Conservation (phyloP, 2,329 filamentous ascomycete genomes). For the Xylariaceae sp. region DNA sequence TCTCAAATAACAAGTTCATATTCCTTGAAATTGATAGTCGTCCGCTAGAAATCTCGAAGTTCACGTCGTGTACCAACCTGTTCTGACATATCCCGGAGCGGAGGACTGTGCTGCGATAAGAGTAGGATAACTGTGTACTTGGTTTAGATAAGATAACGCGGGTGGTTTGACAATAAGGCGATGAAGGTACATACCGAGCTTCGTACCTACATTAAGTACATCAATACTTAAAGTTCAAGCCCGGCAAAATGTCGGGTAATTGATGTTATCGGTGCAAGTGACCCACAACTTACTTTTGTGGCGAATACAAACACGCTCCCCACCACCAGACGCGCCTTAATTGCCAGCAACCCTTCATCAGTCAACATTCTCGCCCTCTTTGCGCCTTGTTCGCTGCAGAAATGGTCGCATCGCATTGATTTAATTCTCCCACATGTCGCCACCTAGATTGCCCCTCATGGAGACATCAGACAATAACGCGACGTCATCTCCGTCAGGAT, state of each 20-base stretch:
- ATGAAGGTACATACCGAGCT: too few species aligned
- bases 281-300: conserved; percentile 5
- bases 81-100: too few species aligned
- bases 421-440: conserved; percentile 42
- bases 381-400: conserved; percentile 12
- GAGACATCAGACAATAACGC: conserved; percentile 59
- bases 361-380: conserved; percentile 17
- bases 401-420: conserved; percentile 32
- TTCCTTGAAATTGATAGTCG: neutral
- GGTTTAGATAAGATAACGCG: too few species aligned
- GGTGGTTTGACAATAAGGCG: neutral
- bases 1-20: neutral
- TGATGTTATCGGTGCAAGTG: neutral
- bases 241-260: conserved; percentile 1
- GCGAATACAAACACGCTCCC: conserved; percentile 27
- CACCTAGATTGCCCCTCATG: conserved; percentile 51
- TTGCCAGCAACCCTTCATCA: conserved; percentile 13
- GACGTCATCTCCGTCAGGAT: conserved; percentile 47
- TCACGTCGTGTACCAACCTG: too few species aligned
- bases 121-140: too few species aligned
- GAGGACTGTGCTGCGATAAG: too few species aligned
- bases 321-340: conserved; percentile 24
- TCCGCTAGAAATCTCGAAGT: too few species aligned
- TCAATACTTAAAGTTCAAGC: neutral
- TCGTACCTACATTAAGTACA: neutral